A percentile compares a stretch with the other conserved stretches of the same genome.
Evolutionary conservation across 768 basidiomycete species (phyloP).

Genomic region (Rhizopogon vinicolor): DNA sequence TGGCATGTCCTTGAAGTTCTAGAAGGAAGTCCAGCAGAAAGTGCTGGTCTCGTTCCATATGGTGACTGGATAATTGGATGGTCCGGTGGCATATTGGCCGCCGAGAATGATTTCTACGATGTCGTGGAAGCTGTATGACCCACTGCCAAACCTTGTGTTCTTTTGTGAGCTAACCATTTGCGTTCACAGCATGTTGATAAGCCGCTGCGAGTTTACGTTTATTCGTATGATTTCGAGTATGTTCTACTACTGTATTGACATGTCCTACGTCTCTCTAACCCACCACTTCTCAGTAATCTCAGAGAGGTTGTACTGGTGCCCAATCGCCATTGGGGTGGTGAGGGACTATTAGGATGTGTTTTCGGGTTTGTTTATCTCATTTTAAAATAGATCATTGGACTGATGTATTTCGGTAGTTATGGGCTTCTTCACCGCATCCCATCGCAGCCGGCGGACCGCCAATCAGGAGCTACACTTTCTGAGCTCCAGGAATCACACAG

Average conservation of each 20-base stretch:
- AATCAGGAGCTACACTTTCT: slow-evolving; percentile 52
- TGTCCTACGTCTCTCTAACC: slow-evolving; percentile 4
- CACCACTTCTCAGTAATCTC: slow-evolving; percentile 55
- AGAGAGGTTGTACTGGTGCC: slow-evolving; percentile 93
- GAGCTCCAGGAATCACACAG: slow-evolving; percentile 45
- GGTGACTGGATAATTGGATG: slow-evolving; percentile 80
- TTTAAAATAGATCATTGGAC: background rate
- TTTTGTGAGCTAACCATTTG: background rate
- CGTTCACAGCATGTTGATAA: slow-evolving; percentile 80
- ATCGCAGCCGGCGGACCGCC: slow-evolving; percentile 56
- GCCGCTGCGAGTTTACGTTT: slow-evolving; percentile 91
- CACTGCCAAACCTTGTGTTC: background rate
- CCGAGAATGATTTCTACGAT: slow-evolving; percentile 96
- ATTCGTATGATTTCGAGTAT: slow-evolving; percentile 95
- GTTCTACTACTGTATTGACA: slow-evolving; percentile 23
- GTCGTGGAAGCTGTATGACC: slow-evolving; percentile 83
- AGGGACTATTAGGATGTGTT: slow-evolving; percentile 91
- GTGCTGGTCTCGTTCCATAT: slow-evolving; percentile 93
- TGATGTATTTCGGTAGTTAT: slow-evolving; percentile 45
- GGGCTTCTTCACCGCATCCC: slow-evolving; percentile 94
- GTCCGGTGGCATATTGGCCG: slow-evolving; percentile 87
- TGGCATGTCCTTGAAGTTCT: slow-evolving; percentile 98
- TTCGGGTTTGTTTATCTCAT: slow-evolving; percentile 65
- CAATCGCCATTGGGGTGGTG: slow-evolving; percentile 96
- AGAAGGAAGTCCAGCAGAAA: slow-evolving; percentile 95